Evolutionary conservation across 805 yeast species (phyloP), one percentile per base, ranked within the genome.

Genomic region (Saccharomycopsis javanensis): DNA sequence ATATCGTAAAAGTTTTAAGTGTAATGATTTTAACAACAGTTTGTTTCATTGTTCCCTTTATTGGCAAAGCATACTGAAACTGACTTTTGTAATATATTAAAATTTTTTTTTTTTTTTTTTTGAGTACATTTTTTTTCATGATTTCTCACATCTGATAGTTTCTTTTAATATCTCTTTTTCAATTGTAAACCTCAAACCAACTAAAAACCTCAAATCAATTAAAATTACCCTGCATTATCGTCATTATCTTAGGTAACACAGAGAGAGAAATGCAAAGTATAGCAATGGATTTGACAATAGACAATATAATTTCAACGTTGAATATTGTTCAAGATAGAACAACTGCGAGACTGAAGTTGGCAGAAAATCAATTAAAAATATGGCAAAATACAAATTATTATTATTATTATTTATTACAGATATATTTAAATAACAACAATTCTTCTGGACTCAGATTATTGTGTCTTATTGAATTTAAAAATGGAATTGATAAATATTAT

Each of bases 401-500:
- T 64, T 84, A 82, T 66, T 75, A 67, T 54, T 63, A 74, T 13
- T 69, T 85, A 6, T 71, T 79, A 65, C 69, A 79, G 4, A 75
- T 82, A 0, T 91, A 88, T 67, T 71, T 81, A 56, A 84, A 87
- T 61, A 66, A 74, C 2, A 75, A 81, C 0, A 64, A 79, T 16
- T 78, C 90, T 0, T 69, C 85, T 31, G 87, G 86, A 58, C 73
- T 82, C 6, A 75, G 98, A 64, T 90, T 96, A 96, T 72, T 91
- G 27, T 90, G 96, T 0, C 77, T 89, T 1, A 92, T 92, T 46
- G 86, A 86, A 62, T 82, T 92, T 69, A 92, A 94, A 66, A 92
- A 92, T 68, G 95, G 95, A 1, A 75, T 89, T 20, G 96, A 88
- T 16, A 81, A 79, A 66, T 81, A 81, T 65, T 92, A 99, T 98